Base-by-base conservation (phyloP, 257 asterid genomes). In the Solanum bulbocastanum region DNA sequence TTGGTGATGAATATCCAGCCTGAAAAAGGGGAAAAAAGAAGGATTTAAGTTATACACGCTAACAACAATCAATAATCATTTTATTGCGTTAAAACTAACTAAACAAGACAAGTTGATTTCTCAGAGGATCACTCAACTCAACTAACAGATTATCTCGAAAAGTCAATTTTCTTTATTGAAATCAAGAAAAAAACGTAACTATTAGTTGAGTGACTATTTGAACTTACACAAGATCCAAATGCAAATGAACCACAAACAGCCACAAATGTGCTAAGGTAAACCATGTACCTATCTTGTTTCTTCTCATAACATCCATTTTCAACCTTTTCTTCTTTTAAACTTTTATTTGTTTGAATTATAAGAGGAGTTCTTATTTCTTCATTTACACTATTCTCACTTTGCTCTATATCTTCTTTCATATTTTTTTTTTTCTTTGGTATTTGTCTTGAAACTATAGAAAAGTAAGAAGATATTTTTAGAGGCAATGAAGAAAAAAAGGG, bases 1-100 rank as follows among this genome's bases (percentile, higher is more conserved):
- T 96, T 13, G 99, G 99, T 10, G 99, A 97, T 44, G 99, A 97
- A 84, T 94, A 97, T 30, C 99, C 99, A 27, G 94, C 98, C 99
- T 97, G 94, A 83, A 84, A 89, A 83, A 10, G 23, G 20, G 83
- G 37, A 4, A 20, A 27, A 75, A 22, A 6, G 5, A 86, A 71
- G 15, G 33, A 46, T 69, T 32, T 44, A 71, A 39, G 66, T 32
- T 85, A 42, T 68, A 40, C 7, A 79, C 65, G 0, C n/a, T 15
- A 25, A 42, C 8, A 79, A 27, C 6, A 78, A 76, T 75, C 30
- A 74, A 2, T 39, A 6, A 11, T 10, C 79, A 72, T 33, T 72
- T 33, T 33, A 8, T 72, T 25, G 18, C 8, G 42, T 33, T 72
- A 72, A 33, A 71, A 69, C 23, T 69, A 30, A 14, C 22, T 15